Conservation (phyloP, 2,329 filamentous ascomycete species). For the Aspergillus terreus region DNA sequence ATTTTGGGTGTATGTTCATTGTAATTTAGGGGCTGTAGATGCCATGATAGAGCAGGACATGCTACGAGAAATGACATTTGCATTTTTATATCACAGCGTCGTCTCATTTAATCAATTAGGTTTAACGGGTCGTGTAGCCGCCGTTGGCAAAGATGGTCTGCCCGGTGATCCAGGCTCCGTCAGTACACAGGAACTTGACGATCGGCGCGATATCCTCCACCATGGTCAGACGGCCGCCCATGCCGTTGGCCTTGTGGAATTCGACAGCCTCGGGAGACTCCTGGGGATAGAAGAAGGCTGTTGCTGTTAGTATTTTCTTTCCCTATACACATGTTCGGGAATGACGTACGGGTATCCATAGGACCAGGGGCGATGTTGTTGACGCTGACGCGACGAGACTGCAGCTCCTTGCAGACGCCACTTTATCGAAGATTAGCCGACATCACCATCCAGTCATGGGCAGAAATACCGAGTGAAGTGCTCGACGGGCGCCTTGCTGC, state of each 20-base stretch:
- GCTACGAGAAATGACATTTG: not conserved
- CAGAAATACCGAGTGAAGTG: slow-evolving; percentile 51
- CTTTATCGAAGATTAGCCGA: slow-evolving; percentile 8
- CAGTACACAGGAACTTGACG: slow-evolving; percentile 43
- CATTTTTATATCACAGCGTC: not conserved
- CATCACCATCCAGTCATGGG: not conserved
- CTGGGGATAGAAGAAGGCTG: slow-evolving; percentile 46
- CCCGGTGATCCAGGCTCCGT: slow-evolving; percentile 46
- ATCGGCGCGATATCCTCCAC: slow-evolving; percentile 46
- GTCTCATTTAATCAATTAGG: no score
- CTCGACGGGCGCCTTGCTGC: slow-evolving; percentile 58
- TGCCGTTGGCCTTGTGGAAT: slow-evolving; percentile 44
- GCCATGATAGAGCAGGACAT: not conserved
- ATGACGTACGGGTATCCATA: slow-evolving; percentile 47
- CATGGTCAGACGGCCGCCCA: slow-evolving; percentile 41
- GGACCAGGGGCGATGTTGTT: slow-evolving; percentile 54
- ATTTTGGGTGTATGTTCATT: slow-evolving; percentile 2
- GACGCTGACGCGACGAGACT: slow-evolving; percentile 48
- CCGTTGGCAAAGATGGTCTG: slow-evolving; percentile 50
- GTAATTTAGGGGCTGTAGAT: not conserved
- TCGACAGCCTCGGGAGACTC: slow-evolving; percentile 42
- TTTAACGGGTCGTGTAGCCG: slow-evolving; percentile 44
- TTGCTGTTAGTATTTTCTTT: not conserved
- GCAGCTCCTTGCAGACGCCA: slow-evolving; percentile 55
- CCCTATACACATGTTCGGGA: not conserved